Percentiles rank a stretch among this genome's conserved stretches.
phyloP scores from a whole-genome alignment of 2,329 filamentous ascomycete genomes.

The Dryadomyces quercus-mongolicae region DNA sequence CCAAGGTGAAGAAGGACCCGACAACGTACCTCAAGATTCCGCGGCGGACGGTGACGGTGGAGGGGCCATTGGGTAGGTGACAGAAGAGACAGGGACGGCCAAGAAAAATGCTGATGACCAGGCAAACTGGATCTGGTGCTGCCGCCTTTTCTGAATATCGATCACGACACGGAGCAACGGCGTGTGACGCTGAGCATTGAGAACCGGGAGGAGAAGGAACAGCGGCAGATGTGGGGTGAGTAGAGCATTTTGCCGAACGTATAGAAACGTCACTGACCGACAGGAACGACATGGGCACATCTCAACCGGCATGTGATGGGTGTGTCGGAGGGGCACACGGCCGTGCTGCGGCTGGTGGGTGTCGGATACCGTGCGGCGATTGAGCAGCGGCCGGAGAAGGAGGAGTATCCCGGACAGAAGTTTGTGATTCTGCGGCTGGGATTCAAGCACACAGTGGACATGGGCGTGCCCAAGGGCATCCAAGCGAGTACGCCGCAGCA shows the following conservation, averaged over 20 bases:
- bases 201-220: slow-evolving; percentile 56
- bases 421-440: slow-evolving; percentile 92
- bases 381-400: slow-evolving; percentile 61
- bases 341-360: slow-evolving; percentile 83
- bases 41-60: slow-evolving; percentile 59
- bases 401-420: slow-evolving; percentile 68
- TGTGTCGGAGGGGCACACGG: slow-evolving; percentile 91
- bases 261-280: no score
- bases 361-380: slow-evolving; percentile 90
- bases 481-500: slow-evolving; percentile 81
- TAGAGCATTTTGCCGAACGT: no score
- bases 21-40: slow-evolving; percentile 50
- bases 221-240: slow-evolving; percentile 92
- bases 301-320: slow-evolving; percentile 84
- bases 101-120: slow-evolving; percentile 17
- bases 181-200: slow-evolving; percentile 59
- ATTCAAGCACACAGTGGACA: slow-evolving; percentile 89
- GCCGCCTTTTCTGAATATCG: slow-evolving; percentile 65
- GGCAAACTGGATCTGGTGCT: slow-evolving; percentile 66
- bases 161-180: slow-evolving; percentile 49
- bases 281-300: slow-evolving; percentile 82
- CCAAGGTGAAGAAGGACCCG: slow-evolving; percentile 37
- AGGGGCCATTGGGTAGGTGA: slow-evolving; percentile 63
- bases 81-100: neutral
- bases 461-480: slow-evolving; percentile 71